Evolutionary conservation across 1,139 yeast species (phyloP).

Genomic region (Zygoascus meyerae): DNA sequence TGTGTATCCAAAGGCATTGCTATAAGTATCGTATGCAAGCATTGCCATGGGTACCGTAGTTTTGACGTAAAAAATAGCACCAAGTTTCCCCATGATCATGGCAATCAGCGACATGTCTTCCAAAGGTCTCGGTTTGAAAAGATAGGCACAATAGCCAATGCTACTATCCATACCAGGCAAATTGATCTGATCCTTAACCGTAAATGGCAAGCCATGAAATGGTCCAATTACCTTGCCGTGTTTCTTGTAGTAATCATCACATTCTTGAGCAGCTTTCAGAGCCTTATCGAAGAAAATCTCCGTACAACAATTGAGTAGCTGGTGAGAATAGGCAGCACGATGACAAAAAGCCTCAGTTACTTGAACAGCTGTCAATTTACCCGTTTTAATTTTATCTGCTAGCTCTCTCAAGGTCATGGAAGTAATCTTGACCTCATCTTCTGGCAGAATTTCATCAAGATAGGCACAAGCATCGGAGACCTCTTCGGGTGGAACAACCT

Average conservation of each 20-base stretch:
- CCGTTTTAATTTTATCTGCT: constrained; percentile 5
- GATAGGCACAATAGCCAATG: constrained; percentile 14
- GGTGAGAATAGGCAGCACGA: constrained; percentile 55
- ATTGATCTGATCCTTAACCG: constrained; percentile 56
- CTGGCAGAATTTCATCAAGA: constrained; percentile 14
- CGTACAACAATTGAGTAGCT: constrained; percentile 40
- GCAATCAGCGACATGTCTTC: constrained; percentile 7
- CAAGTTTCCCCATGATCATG: constrained; percentile 36
- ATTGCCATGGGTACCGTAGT: constrained; percentile 56
- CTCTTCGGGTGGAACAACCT: constrained; percentile 10
- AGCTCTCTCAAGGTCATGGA: constrained; percentile 5
- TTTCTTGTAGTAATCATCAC: constrained; percentile 35
- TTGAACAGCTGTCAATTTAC: constrained; percentile 13
- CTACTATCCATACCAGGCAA: constrained; percentile 38
- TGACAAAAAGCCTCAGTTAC: constrained; percentile 38
- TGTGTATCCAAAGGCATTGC: constrained; percentile 48
- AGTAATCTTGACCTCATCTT: constrained; percentile 12
- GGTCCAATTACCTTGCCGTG: constrained; percentile 42
- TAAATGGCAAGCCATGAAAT: constrained; percentile 50
- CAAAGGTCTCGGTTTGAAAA: background rate
- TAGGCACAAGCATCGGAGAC: constrained; percentile 14
- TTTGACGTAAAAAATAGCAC: constrained; percentile 51
- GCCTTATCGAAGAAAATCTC: constrained; percentile 32
- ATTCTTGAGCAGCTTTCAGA: constrained; percentile 34
- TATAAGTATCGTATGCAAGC: constrained; percentile 45